A percentile compares a stretch with the other conserved stretches of the same genome.
phyloP scores from a whole-genome alignment of 192 early-diverging fungal genomes.

The Umbelopsis sp. region DNA sequence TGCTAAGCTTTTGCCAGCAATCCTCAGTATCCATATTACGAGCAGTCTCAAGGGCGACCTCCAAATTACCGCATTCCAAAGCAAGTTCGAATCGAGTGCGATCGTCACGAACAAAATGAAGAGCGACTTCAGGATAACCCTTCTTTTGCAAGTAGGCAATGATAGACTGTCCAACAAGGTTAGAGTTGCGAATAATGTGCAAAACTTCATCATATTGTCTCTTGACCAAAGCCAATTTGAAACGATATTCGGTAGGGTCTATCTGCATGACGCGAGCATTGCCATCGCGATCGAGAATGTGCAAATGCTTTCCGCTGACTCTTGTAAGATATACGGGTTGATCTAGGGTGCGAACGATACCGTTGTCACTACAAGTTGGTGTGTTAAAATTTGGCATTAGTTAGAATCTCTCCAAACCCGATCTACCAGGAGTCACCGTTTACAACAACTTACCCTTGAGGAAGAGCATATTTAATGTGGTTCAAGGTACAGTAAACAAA shows the following conservation, averaged over 20 bases:
- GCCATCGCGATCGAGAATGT: constrained; percentile 89
- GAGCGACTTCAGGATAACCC: constrained; percentile 97
- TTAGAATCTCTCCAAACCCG: background rate
- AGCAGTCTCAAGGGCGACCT: constrained; percentile 94
- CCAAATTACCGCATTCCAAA: constrained; percentile 94
- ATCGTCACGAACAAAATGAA: constrained; percentile 98
- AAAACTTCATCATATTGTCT: constrained; percentile 96
- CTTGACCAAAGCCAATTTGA: constrained; percentile 92
- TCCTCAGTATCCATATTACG: constrained; percentile 87
- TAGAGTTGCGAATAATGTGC: constrained; percentile 93
- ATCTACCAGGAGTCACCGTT: too few species aligned
- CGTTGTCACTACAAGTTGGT: constrained; percentile 70
- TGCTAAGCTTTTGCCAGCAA: constrained; percentile 86
- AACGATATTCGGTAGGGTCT: constrained; percentile 98
- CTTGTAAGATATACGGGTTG: constrained; percentile 92
- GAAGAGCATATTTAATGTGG: constrained; percentile 96
- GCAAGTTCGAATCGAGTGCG: constrained; percentile 96
- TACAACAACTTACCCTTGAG: constrained; percentile 70
- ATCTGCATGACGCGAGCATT: constrained; percentile 85
- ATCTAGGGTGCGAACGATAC: constrained; percentile 96
- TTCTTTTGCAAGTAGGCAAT: constrained; percentile 99
- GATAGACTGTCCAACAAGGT: constrained; percentile 97
- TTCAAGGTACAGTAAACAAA: constrained; percentile 97
- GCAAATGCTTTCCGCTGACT: constrained; percentile 83
- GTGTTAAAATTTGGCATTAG: background rate